Base-by-base conservation (phyloP, 2,329 filamentous ascomycete genomes). In the Penicillium sp. region DNA sequence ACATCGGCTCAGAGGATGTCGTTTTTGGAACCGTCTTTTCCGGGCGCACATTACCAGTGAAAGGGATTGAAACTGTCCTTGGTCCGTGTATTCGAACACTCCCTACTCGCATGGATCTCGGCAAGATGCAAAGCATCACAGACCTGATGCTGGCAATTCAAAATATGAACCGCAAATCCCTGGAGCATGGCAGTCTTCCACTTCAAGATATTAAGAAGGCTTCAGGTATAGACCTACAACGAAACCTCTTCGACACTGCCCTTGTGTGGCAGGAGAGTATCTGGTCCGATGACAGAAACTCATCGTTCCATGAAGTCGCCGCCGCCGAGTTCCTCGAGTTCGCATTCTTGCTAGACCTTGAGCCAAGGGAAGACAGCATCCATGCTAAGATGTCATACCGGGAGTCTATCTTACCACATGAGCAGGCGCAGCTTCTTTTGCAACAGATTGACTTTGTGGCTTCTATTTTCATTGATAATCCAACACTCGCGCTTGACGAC, bases 261-360 rank as follows among this genome's bases (percentile, higher is more conserved):
- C 87, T 96, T 64, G 87, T 92, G 0, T 97, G 92, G 79, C 92
- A 97, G 64, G 88, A 96, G 66, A 89, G 87, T 0, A 76, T 88
- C 1, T 73, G 62, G 16, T 59, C 71, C 1, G 70, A 71, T 14
- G 51, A 77, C 2, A 60, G 67, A n/a, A 58, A 67, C 3, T 66
- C 75, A 63, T 62, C 64, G 58, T 76, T 93, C 0, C 71, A 66
- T 9, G 78, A 91, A 51, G 68, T 83, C 0, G 79, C 82, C 23
- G 85, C 88, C 48, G 71, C 81, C 5, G 92, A 97, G 67, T 83
- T 84, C 19, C 77, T 94, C 6, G 92, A 96, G 67, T 92, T 90
- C 37, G 86, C 84, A 51, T 67, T 95, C 1, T 81, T 92, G 2
- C 68, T 96, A 6, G 92, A 96, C 66, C 77, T 94, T 11, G 87